Base-by-base conservation (phyloP, 345 rosid genomes). In the Dipteronia sinensis region DNA sequence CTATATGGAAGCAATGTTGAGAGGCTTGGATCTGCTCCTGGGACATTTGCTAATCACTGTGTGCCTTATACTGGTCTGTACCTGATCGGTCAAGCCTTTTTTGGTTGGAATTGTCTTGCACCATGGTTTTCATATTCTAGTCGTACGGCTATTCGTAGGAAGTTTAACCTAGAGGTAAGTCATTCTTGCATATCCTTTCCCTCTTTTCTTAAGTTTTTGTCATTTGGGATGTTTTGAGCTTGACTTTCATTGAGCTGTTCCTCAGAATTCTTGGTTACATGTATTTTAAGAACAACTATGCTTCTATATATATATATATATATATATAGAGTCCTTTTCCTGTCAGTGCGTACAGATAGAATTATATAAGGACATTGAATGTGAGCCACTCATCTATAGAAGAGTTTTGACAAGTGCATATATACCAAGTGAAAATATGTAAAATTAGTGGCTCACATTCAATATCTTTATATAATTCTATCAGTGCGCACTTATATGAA, bases 121-220 rank as follows among this genome's bases (percentile, higher is more conserved):
- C 99, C 99, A n/a, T 92, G 90, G 86, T 91, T 88, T 83, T 93
- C 99, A 22, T 88, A 83, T 72, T 84, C 88, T 31, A 88, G 78
- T 80, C 99, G 99, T 59, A 83, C 93, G 2, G 92, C 94, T 13
- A 89, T 92, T 40, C 96, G 99, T 16, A 80, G 88, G 38, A 90
- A 86, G 86, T 95, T 92, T 74, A 95, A 95, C 86, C 88, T 95
- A n/a, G 98, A 93, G 98, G 99, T 81, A 85, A 84, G 88, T 79
- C 55, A 23, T 70, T 78, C 56, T 63, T 63, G 3, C 31, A 29
- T 77, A 40, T 56, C 51, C 20, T 25, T 55, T 66, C 34, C 72
- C 16, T 46, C 7, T 25, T 51, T 27, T 55, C 61, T 64, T 64
- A 62, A 65, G 34, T 20, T 65, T 20, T 55, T 46, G 31, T 46